A percentile compares a stretch with the other conserved stretches of the same genome.
Evolutionary conservation across 805 yeast species (phyloP).

Genomic region (Candida golubevii): DNA sequence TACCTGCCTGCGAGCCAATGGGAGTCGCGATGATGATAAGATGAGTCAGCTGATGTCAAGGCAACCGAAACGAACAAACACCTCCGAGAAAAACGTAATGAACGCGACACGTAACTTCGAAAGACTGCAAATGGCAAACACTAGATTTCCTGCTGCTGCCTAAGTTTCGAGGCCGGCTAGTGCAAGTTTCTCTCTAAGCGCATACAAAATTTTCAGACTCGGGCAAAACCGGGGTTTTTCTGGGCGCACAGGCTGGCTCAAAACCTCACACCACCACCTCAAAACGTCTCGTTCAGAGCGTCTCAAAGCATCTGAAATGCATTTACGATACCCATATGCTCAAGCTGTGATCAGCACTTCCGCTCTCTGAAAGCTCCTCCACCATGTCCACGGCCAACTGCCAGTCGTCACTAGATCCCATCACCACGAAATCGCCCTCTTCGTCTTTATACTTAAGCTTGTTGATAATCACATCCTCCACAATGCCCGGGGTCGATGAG

Average conservation of each 20-base stretch:
- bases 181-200: no score
- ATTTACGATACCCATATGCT: conserved; percentile 40
- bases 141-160: no score
- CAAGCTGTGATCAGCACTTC: conserved; percentile 21
- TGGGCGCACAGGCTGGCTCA: no score
- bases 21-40: conserved; percentile 13
- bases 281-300: no score
- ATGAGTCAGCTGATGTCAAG: conserved; percentile 5
- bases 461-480: conserved; percentile 46
- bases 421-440: conserved; percentile 88
- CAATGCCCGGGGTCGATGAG: conserved; percentile 48
- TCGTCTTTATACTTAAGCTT: conserved; percentile 85
- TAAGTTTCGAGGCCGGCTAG: no score
- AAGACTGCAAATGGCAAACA: neutral
- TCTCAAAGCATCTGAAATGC: no score
- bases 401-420: conserved; percentile 88
- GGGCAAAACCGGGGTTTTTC: no score
- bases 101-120: neutral
- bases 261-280: no score
- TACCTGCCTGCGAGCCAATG: conserved; percentile 6
- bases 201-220: no score
- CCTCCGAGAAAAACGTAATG: neutral
- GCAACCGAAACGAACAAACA: no score
- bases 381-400: conserved; percentile 67
- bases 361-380: conserved; percentile 27